Percentiles rank a stretch among this genome's conserved stretches.
Evolutionary conservation across 2,329 filamentous ascomycete species (phyloP).

Genomic region (Claviceps arundinis): DNA sequence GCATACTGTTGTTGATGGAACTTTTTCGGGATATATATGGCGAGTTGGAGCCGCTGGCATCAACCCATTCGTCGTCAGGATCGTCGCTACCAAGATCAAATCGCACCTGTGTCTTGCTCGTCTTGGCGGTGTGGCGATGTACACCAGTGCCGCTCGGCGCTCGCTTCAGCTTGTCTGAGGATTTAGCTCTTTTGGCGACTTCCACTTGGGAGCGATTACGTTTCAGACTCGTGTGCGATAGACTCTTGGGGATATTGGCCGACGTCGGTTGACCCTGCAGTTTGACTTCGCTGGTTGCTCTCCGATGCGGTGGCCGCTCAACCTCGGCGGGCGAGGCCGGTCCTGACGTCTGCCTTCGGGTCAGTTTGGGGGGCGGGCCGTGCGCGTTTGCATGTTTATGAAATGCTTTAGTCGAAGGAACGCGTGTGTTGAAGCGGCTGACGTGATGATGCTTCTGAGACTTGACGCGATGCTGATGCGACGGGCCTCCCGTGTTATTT

Average conservation of each 20-base stretch:
- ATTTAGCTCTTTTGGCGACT: conserved; percentile 37
- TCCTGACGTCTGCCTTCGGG: conserved; percentile 30
- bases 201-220: conserved; percentile 48
- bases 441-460: conserved; percentile 20
- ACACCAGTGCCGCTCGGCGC: conserved; percentile 37
- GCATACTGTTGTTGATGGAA: conserved; percentile 36
- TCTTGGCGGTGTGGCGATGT: conserved; percentile 25
- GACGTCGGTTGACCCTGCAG: conserved; percentile 31
- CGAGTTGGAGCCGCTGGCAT: conserved; percentile 50
- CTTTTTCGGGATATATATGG: conserved; percentile 36
- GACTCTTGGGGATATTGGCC: conserved; percentile 37
- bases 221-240: conserved; percentile 41
- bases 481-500: conserved; percentile 10
- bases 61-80: conserved; percentile 48
- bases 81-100: conserved; percentile 47
- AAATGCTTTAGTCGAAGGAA: conserved; percentile 37
- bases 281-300: conserved; percentile 37
- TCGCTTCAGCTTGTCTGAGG: conserved; percentile 38
- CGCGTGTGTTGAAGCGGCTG: conserved; percentile 36
- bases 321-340: conserved; percentile 25
- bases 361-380: conserved; percentile 22
- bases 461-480: conserved; percentile 18
- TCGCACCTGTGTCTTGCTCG: conserved; percentile 40
- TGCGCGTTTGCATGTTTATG: conserved; percentile 23
- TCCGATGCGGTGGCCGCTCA: conserved; percentile 27